Percentiles rank a stretch among this genome's conserved stretches.
phyloP scores from a whole-genome alignment of 169 alveolate species.

The Plasmodium adleri region DNA sequence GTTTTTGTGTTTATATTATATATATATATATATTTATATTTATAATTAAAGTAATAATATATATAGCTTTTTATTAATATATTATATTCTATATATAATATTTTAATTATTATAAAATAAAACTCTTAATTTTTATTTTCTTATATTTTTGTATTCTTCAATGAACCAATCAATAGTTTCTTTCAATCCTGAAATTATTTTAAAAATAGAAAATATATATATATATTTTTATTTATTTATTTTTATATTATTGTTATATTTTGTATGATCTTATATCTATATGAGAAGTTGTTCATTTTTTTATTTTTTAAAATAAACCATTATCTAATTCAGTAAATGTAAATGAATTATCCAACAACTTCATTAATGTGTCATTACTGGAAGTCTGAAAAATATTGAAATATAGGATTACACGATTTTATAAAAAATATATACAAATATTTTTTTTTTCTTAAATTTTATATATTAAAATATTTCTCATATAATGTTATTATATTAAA shows the following conservation, averaged over 20 bases:
- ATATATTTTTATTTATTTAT: conserved; percentile 1
- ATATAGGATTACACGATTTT: not conserved
- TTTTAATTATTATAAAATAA: not conserved
- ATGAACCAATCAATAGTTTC: conserved; percentile 73
- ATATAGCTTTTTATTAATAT: no score
- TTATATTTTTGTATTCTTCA: conserved; percentile 34
- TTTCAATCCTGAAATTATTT: conserved; percentile 37
- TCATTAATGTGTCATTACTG: conserved; percentile 50
- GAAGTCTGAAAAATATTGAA: conserved; percentile 53
- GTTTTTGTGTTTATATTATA: no score
- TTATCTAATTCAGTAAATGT: conserved; percentile 52
- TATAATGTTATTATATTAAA: conserved; percentile 17
- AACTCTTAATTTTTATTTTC: conserved; percentile 17
- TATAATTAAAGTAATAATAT: no score
- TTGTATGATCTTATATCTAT: not conserved
- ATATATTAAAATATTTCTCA: not conserved
- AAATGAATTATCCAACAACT: conserved; percentile 38
- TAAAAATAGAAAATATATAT: conserved; percentile 1
- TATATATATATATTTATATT: no score
- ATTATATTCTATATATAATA: not conserved
- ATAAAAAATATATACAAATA: not conserved
- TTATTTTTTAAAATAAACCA: conserved; percentile 31
- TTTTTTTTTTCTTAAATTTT: not conserved
- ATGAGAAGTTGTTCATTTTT: conserved; percentile 1
- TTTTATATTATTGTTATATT: conserved; percentile 3